Evolutionary conservation across 805 yeast species (phyloP).

Genomic region (Saturnispora dispora): DNA sequence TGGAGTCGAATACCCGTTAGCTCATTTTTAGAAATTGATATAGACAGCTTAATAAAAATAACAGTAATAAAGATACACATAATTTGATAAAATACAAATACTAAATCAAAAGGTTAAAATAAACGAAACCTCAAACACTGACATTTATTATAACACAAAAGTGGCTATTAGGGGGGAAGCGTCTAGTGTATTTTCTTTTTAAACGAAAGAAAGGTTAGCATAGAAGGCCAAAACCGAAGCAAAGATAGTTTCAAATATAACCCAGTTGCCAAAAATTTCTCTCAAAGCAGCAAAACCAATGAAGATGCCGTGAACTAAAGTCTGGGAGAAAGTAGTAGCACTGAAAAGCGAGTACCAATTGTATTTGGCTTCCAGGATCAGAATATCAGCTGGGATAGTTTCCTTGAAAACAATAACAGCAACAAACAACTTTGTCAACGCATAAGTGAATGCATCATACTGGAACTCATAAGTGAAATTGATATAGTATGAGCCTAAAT

Average conservation of each 20-base stretch:
- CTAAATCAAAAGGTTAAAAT: neutral
- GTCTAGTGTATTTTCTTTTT: constrained; percentile 1
- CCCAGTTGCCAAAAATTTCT: constrained; percentile 38
- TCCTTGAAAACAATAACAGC: constrained; percentile 30
- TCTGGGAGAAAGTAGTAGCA: constrained; percentile 5
- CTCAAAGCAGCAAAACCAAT: constrained; percentile 32
- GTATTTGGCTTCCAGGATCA: constrained; percentile 27
- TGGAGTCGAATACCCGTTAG: constrained; percentile 14
- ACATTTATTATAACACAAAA: neutral
- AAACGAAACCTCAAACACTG: neutral
- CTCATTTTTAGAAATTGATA: constrained; percentile 7
- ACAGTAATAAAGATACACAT: neutral
- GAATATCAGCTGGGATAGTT: constrained; percentile 16
- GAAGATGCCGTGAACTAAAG: constrained; percentile 17
- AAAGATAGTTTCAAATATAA: constrained; percentile 38
- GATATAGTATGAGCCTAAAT: constrained; percentile 38
- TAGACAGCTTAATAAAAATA: neutral
- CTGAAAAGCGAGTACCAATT: constrained; percentile 21
- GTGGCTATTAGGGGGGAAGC: neutral
- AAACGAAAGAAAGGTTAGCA: constrained; percentile 31
- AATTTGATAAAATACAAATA: constrained; percentile 2
- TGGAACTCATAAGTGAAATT: constrained; percentile 46
- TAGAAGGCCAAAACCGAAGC: constrained; percentile 40
- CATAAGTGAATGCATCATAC: constrained; percentile 44
- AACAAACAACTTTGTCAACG: constrained; percentile 36